Base-by-base conservation (phyloP, 176 grass and related monocot species). In the Phoenix roebelenii region DNA sequence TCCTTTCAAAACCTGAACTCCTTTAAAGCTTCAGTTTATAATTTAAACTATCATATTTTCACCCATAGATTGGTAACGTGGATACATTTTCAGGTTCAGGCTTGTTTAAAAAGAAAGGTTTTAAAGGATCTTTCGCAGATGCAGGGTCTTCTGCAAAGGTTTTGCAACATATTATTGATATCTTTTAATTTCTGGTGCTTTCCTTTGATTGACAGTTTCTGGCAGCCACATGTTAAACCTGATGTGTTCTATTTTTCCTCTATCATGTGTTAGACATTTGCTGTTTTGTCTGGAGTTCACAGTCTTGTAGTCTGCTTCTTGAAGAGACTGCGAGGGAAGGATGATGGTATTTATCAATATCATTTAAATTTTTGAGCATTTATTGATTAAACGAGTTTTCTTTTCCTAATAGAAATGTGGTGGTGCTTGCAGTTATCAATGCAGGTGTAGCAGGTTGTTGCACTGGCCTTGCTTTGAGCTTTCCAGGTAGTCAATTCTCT, bases 91-190 rank as follows among this genome's bases (percentile, higher is more conserved):
- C 79, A 98, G 87, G 93, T 57, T 86, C 85, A 89, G 93, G 93
- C 28, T 69, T 98, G 76, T 18, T 98, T 58, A 76, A 65, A 48
- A 92, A 92, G 70, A 98, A 88, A 66, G 93, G 93, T 5, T 79
- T 92, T 57, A 92, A 61, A 73, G 93, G 93, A 7, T 98, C 93
- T 22, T 88, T 98, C 54, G 66, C 58, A 55, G 83, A 76, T 19
- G 87, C 87, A 50, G 93, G 93, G 23, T 76, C 84, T 49, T 92
- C 93, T 78, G 87, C 93, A 44, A 98, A 98, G 79, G 93, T 92
- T 35, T 53, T 35, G 12, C 24, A 77, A 61, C 79, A 54, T 51
- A 19, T 16, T 60, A 18, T n/a, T 49, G 19, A 32, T 63, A 1
- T 29, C 5, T 20, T 64, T 23, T 51, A 18, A 6, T 51, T 16